Evolutionary conservation across 1,139 yeast species (phyloP).

Genomic region (Kurtzmaniella quercitrusa): DNA sequence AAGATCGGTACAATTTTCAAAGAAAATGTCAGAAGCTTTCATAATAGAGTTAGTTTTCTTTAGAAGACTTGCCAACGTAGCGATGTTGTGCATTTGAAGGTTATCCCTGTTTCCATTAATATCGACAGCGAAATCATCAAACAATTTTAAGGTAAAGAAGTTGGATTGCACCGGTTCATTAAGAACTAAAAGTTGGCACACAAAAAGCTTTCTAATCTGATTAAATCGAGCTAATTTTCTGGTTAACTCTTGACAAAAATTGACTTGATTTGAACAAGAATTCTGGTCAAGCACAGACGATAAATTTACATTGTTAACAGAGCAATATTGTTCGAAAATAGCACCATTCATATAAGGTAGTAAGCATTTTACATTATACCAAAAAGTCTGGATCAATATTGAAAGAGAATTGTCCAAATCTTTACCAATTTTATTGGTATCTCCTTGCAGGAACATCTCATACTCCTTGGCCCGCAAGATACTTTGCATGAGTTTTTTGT

Average conservation of each 20-base stretch:
- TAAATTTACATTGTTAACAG: conserved; percentile 29
- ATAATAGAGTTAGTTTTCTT: conserved; percentile 21
- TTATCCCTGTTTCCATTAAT: conserved; percentile 10
- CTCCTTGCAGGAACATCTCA: conserved; percentile 17
- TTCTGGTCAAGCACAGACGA: conserved; percentile 8
- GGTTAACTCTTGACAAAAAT: conserved; percentile 15
- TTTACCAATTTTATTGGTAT: not conserved
- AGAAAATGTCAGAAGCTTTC: conserved; percentile 17
- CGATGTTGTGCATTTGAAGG: conserved; percentile 12
- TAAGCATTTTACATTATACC: conserved; percentile 18
- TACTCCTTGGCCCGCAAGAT: conserved; percentile 31
- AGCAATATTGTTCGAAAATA: conserved; percentile 38
- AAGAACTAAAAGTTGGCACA: conserved; percentile 38
- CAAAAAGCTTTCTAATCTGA: conserved; percentile 33
- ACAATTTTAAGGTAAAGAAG: conserved; percentile 28
- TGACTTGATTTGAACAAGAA: not conserved
- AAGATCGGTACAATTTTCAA: conserved; percentile 21
- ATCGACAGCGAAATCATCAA: conserved; percentile 25
- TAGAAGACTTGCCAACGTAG: conserved; percentile 22
- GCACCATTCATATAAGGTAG: conserved; percentile 37
- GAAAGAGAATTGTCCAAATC: not conserved
- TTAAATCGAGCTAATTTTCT: conserved; percentile 27
- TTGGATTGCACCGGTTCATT: conserved; percentile 27
- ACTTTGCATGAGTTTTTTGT: conserved; percentile 33
- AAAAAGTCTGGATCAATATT: not conserved